Evolutionary conservation across 2,329 filamentous ascomycete genomes (phyloP).

Genomic region (Xylariaceae sp.): DNA sequence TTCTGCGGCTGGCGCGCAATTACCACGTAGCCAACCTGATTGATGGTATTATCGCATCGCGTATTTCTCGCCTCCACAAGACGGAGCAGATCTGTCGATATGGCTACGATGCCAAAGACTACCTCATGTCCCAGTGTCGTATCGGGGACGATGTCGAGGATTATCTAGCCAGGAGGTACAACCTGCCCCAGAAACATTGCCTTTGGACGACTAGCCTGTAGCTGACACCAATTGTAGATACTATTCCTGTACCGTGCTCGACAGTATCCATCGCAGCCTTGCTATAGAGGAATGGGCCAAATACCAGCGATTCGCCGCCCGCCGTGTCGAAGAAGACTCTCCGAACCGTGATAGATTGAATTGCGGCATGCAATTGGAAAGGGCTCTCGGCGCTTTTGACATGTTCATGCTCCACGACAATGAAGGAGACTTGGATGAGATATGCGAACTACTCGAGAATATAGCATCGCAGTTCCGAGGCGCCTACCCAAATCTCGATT

Average conservation of each 20-base stretch:
- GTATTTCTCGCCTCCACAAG: conserved; percentile 64
- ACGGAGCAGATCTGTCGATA: conserved; percentile 66
- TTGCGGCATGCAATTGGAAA: conserved; percentile 58
- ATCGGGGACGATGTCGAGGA: conserved; percentile 61
- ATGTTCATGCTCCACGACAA: conserved; percentile 77
- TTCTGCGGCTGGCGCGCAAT: conserved; percentile 51
- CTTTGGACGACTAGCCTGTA: conserved; percentile 1
- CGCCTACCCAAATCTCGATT: conserved; percentile 48
- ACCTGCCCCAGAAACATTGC: background rate
- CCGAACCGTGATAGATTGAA: conserved; percentile 34
- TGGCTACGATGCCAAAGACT: conserved; percentile 88
- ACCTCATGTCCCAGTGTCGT: conserved; percentile 62
- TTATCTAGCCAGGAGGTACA: conserved; percentile 58
- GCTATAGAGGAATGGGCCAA: conserved; percentile 75
- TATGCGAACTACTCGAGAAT: conserved; percentile 59
- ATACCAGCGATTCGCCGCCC: conserved; percentile 36
- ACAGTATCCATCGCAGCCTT: conserved; percentile 74
- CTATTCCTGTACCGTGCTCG: conserved; percentile 69
- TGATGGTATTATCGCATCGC: conserved; percentile 65
- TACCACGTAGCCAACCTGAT: conserved; percentile 49
- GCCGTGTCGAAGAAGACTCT: conserved; percentile 14
- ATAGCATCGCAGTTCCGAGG: conserved; percentile 54
- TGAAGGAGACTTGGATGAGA: conserved; percentile 70
- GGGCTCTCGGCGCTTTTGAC: conserved; percentile 77
- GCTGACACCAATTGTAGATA: conserved; percentile 41